Evolutionary conservation across 495 filamentous ascomycete species (phyloP).

Genomic region (Penicillium tannophilum): DNA sequence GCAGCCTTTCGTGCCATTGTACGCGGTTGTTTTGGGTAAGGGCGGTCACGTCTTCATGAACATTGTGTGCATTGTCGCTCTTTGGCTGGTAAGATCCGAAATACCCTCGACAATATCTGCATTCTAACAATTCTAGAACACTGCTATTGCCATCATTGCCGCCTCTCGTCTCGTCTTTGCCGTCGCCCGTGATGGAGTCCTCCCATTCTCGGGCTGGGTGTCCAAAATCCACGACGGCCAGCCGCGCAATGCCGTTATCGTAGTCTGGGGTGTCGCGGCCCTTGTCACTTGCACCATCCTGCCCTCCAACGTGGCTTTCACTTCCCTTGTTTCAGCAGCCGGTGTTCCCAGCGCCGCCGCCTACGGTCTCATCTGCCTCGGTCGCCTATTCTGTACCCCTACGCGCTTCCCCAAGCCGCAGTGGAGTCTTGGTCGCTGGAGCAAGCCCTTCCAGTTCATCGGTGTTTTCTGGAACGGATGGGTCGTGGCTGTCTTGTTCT

Average conservation of each 20-base stretch:
- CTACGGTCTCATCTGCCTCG: slow-evolving; percentile 57
- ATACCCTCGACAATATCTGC: background rate
- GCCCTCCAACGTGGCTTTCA: slow-evolving; percentile 56
- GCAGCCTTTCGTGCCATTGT: slow-evolving; percentile 57
- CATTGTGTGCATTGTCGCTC: slow-evolving; percentile 51
- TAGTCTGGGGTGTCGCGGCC: slow-evolving; percentile 53
- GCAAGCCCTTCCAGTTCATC: slow-evolving; percentile 52
- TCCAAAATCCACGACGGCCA: slow-evolving; percentile 52
- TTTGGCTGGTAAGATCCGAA: slow-evolving; percentile 45
- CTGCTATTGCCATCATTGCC: slow-evolving; percentile 55
- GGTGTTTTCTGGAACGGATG: slow-evolving; percentile 54
- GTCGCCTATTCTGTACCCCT: slow-evolving; percentile 49
- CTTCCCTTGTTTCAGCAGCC: slow-evolving; percentile 53
- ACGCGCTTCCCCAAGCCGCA: slow-evolving; percentile 47
- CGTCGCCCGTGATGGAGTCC: slow-evolving; percentile 57
- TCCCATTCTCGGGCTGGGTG: slow-evolving; percentile 59
- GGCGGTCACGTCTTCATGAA: slow-evolving; percentile 60
- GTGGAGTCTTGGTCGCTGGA: slow-evolving; percentile 47
- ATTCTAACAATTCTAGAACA: slow-evolving; percentile 40
- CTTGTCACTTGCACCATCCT: slow-evolving; percentile 56
- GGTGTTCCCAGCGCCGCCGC: slow-evolving; percentile 55
- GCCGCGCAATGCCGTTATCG: slow-evolving; percentile 56
- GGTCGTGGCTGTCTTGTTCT: slow-evolving; percentile 53
- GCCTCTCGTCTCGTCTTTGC: slow-evolving; percentile 60
- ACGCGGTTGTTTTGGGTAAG: slow-evolving; percentile 52